Evolutionary conservation across 306 rosid species (phyloP).

Genomic region (Ormosia semicastrata): DNA sequence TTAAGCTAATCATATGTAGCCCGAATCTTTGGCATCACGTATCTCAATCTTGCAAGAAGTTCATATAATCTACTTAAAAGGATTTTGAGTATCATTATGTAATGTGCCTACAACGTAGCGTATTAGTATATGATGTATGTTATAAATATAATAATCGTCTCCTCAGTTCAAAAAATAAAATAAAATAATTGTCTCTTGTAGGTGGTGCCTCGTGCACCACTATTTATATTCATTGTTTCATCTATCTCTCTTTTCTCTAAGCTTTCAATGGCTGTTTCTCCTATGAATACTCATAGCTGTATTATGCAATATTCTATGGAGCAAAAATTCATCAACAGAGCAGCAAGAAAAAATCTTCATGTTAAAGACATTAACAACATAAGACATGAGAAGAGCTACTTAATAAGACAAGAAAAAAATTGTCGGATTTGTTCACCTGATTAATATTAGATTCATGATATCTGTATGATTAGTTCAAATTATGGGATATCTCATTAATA

Average conservation of each 20-base stretch:
- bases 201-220: not conserved
- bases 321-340: not conserved
- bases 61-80: not conserved
- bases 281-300: not conserved
- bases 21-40: conserved; percentile 8
- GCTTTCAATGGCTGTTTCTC: not conserved
- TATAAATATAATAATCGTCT: not conserved
- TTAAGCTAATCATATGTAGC: conserved; percentile 8
- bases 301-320: not conserved
- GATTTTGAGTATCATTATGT: not conserved
- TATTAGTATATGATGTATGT: not conserved
- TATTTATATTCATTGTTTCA: not conserved
- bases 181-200: not conserved
- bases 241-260: not conserved
- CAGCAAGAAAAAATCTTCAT: not conserved
- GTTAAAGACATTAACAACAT: not conserved
- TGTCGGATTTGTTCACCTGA: no score
- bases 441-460: no score
- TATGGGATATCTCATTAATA: no score
- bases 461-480: no score
- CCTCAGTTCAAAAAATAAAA: no score
- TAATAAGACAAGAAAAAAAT: not conserved
- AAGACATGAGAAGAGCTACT: not conserved
- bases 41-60: conserved; percentile 1
- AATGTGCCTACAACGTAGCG: not conserved